These are phyloP conservation scores for Aspergillus hancockii DNA, from an alignment of 495 filamentous ascomycete genomes.

Conservation along the genomic window DNA sequence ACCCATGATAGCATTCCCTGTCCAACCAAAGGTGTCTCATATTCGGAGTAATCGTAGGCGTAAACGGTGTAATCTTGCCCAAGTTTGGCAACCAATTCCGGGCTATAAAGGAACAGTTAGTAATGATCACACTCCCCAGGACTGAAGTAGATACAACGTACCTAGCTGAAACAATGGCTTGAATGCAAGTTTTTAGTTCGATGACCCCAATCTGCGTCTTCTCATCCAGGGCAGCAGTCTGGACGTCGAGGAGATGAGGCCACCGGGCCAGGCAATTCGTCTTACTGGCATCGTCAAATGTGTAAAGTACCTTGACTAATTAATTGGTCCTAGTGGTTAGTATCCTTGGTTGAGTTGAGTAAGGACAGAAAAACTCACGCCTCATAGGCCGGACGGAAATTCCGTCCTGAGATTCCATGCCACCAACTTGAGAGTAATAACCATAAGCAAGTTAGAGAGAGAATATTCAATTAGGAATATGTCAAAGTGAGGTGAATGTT, in stretches of 20 bases:
- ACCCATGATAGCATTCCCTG: slow-evolving; percentile 95
- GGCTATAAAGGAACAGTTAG: slow-evolving; percentile 51
- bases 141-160: slow-evolving; percentile 30
- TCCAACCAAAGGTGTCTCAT: slow-evolving; percentile 87
- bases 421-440: slow-evolving; percentile 30
- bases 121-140: slow-evolving; percentile 11
- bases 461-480: background rate
- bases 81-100: slow-evolving; percentile 79
- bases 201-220: slow-evolving; percentile 79
- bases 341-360: background rate
- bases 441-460: slow-evolving; percentile 30
- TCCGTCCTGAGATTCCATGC: slow-evolving; percentile 53
- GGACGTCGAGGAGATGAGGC: slow-evolving; percentile 77
- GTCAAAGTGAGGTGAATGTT: background rate
- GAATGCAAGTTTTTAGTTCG: slow-evolving; percentile 85
- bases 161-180: slow-evolving; percentile 78
- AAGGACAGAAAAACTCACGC: slow-evolving; percentile 38
- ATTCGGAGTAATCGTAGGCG: slow-evolving; percentile 94
- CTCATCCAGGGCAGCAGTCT: slow-evolving; percentile 78
- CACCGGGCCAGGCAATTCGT: slow-evolving; percentile 90
- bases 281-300: slow-evolving; percentile 87
- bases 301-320: slow-evolving; percentile 88
- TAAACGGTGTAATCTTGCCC: slow-evolving; percentile 95
- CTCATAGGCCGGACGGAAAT: slow-evolving; percentile 57
- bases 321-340: slow-evolving; percentile 20